Base-by-base conservation (phyloP, 129 eudicot genomes). In the Artemisia argyi region DNA sequence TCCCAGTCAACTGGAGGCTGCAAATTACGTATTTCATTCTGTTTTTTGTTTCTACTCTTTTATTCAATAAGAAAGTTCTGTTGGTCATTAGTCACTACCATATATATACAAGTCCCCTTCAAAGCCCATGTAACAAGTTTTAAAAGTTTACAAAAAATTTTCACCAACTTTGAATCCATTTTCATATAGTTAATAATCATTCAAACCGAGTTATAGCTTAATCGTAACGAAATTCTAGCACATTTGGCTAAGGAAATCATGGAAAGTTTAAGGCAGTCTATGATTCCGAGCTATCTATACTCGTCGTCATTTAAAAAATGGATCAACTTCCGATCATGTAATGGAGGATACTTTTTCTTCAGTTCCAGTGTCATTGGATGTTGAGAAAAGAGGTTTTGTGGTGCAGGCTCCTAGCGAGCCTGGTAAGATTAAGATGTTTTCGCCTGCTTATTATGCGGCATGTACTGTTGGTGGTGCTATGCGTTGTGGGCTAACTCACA, bases 401-500 rank as follows among this genome's bases (percentile, higher is more conserved):
- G 80, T 87, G 2, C 84, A 59, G 50, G 76, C 96, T 18, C 98
- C 98, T 1, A 85, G 73, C 4, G 98, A 93, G 82, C 79, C 82
- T 2, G 82, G 85, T 32, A 81, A 74, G 69, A 85, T 93, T 2
- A 58, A 68, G 78, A 65, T 92, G 96, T 89, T 53, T 74, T 89
- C 96, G 17, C 92, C 96, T 2, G 75, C 86, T 18, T 85, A 53
- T 51, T 92, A 92, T 15, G 88, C 91, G 0, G 98, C 90, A 2
- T 87, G 95, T 69, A 80, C 95, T 0, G 75, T 63, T 12, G 96
- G 92, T 22, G 98, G 98, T 55, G 69, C 76, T 15, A 61, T 89
- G 32, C 71, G 88, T 62, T 87, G 95, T 46, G 89, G 96, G 28
- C 66, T 74, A 20, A 87, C 98, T 76, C 98, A 93, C 70, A 85